Base-by-base conservation (phyloP, 2,329 filamentous ascomycete genomes). In the Chrysoporthe puriensis region DNA sequence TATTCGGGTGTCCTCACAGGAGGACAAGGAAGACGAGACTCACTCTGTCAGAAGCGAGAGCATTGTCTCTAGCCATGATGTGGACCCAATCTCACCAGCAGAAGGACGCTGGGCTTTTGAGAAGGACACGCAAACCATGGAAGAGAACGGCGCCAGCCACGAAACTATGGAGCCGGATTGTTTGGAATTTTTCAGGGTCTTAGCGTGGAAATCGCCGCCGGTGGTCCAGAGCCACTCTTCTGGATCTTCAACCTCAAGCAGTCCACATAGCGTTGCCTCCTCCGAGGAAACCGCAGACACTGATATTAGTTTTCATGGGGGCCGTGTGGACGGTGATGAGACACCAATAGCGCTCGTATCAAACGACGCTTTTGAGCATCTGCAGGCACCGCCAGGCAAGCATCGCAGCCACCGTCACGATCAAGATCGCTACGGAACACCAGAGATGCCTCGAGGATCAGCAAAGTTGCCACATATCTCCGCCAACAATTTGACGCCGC, bases 31-130 rank as follows among this genome's bases (percentile, higher is more conserved):
- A 8, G 14, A 40, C 13, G 34, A 70, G 36, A 11, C 52, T 40
- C 16, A 72, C 67, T 56, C 63, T 63, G 26, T 72, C 73, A 60
- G 75, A 69, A 40, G n/a, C 16, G 36, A 48, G 14, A n/a, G 44
- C 18, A 48, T 4, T 11, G 54, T 21, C 9, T 16, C 48, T 36
- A 21, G 21, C 46, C 18, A 66, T 71, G 40, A 18, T 40, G 44
- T 11, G 18, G 63, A 75, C 32, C 62, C 70, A n/a, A 63, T 69
- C 44, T 77, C 42, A 3, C 60, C 44, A 13, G 13, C 58, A 9
- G 58, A 36, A 46, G 79, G 79, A 32, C 77, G 89, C 52, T 84
- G 84, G 72, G 88, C 86, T 73, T 81, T 89, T 68, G 86, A 89
- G 73, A 81, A 82, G 62, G 88, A 88, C 69, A 87, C 87, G 68